Base-by-base conservation (phyloP, 495 filamentous ascomycete genomes). In the Annulohypoxylon stygium region DNA sequence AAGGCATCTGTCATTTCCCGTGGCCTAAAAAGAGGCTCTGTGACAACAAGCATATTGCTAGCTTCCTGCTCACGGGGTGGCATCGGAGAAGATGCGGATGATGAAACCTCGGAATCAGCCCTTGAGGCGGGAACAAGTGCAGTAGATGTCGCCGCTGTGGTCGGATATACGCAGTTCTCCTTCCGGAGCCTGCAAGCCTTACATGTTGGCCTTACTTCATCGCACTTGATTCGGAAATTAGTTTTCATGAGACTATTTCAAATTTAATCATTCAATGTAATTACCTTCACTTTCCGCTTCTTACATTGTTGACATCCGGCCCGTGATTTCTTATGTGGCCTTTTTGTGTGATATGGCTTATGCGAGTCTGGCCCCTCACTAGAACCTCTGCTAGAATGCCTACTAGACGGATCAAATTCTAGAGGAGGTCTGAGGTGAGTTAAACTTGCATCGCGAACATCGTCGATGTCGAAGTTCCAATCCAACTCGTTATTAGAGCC, bases 291-390 rank as follows among this genome's bases (percentile, higher is more conserved):
- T 75, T 86, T 87, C 73, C 83, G 83, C 67, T 76, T 82, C 61
- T 83, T 82, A 71, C 86, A 88, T 25, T 81, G 80, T 18, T 73
- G 70, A 48, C 80, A 82, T n/a, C 86, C 86, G n/a, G 76, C 76
- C 47, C 85, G 79, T 0, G 84, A 85, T 72, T 88, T 88, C 62
- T 78, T 84, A 65, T 87, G 86, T 30, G 86, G 84, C 18, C 85
- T 78, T 70, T 87, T 88, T 30, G 85, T 41, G 51, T 85, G 78
- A 53, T 83, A 86, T 0, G 79, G 80, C 54, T 64, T 82, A 50
- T 70, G 55, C 9, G 63, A 51, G 0, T 67, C 67, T 12, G 62
- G 25, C 30, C 36, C 55, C 26, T 70, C 71, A 14, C 58, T 60
- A 14, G 66, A 50, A n/a, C 58, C 47, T 33, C 33, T 63, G 37